These are phyloP conservation scores for Fraxinus dipetala DNA, from an alignment of 305 asterid genomes.

Conservation along the genomic window DNA sequence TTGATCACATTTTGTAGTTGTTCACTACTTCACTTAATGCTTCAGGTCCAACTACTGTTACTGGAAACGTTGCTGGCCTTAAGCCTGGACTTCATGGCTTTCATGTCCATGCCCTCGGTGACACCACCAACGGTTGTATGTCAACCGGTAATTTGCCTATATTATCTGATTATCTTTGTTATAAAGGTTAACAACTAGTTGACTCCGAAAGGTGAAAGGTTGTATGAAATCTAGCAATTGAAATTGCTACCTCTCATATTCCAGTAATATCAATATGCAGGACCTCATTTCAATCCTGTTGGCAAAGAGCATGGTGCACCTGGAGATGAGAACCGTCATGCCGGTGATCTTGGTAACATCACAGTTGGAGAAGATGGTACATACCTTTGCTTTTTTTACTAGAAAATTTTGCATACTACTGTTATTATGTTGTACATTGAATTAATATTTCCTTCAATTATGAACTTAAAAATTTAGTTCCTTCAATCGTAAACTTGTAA, in stretches of 20 bases:
- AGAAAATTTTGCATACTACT: not conserved
- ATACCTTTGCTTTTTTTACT: slow-evolving; percentile 2
- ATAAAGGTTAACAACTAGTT: not conserved
- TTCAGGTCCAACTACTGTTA: slow-evolving; percentile 72
- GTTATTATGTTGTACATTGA: not conserved
- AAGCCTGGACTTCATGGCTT: slow-evolving; percentile 92
- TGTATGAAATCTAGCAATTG: not conserved
- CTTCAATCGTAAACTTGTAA: not conserved
- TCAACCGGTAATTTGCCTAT: slow-evolving; percentile 68
- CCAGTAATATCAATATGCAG: slow-evolving; percentile 34
- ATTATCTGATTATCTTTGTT: slow-evolving; percentile 9
- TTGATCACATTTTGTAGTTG: not conserved
- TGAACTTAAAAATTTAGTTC: not conserved
- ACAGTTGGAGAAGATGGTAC: slow-evolving; percentile 80
- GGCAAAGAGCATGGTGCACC: slow-evolving; percentile 92
- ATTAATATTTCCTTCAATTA: not conserved
- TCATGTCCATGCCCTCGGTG: slow-evolving; percentile 94
- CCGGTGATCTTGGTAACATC: slow-evolving; percentile 97
- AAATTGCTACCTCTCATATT: slow-evolving; percentile 2
- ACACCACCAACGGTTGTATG: slow-evolving; percentile 94
- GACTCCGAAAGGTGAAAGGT: not conserved
- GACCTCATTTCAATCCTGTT: slow-evolving; percentile 90
- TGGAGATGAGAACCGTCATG: slow-evolving; percentile 83
- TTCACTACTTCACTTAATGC: slow-evolving; percentile 6
- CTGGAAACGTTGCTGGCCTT: slow-evolving; percentile 73